Evolutionary conservation across 495 filamentous ascomycete genomes (phyloP), one percentile per base, ranked within the genome.

Genomic region (Trichoderma gamsii): DNA sequence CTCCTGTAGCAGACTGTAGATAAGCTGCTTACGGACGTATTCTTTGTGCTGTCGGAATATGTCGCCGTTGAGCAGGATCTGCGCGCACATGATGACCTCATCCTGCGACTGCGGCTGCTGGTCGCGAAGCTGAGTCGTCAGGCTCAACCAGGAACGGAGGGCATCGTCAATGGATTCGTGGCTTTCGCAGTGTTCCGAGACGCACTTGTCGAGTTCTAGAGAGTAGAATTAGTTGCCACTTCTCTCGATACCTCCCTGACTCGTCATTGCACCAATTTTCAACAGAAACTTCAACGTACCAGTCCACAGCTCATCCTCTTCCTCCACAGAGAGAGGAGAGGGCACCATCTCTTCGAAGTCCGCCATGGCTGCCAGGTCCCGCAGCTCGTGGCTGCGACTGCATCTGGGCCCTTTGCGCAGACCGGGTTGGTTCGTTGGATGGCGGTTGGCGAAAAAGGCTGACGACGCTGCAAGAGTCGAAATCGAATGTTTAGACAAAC

Each of bases 221-320:
- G 66, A 13, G 32, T 41, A 21, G 49, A 4, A 5, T 49, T 18
- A 16, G 15, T 16, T 16, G 29, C 38, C 23, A 56, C 1, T 59
- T 12, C 51, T 25, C 51, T 21, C n/a, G 8, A 59, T 27, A 7
- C 35, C 5, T 9, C 35, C 35, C 35, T 0, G 35, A 38, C 35
- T 38, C 35, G 35, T 38, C 5, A 38, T 7, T 38, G 4, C 35
- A 7, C 6, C 56, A 15, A 41, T 41, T 35, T 35, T 46, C 11
- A 16, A 12, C 21, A 68, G 35, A 27, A 15, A 38, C 21, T 13
- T 38, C 64, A 38, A 80, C 87, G 75, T 74, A 97, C 94, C 90
- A 79, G 87, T 81, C 95, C 95, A 97, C 80, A 97, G 95, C 79
- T 97, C 90, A 76, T 93, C 85, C 81, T 94, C 92, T 78, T 86